These are phyloP conservation scores for Jaenimonas drosophilae DNA, from an alignment of 208 protist species.

Conservation along the genomic window DNA sequence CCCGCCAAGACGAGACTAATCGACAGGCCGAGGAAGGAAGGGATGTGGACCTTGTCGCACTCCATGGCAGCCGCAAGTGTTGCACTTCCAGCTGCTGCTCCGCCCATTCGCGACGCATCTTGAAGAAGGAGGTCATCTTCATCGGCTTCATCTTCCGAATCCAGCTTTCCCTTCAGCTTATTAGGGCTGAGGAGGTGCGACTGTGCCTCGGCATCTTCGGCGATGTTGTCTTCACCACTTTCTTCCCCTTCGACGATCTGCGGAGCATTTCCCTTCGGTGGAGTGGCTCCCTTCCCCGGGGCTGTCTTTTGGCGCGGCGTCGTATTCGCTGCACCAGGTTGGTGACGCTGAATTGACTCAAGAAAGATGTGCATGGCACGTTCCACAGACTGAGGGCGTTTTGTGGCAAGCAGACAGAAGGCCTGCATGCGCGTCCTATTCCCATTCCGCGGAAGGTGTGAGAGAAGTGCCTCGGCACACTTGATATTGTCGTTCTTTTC, in stretches of 20 bases:
- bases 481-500: slow-evolving; percentile 52
- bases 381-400: slow-evolving; percentile 43
- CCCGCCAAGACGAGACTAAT: slow-evolving; percentile 61
- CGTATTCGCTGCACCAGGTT: slow-evolving; percentile 6
- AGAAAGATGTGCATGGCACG: slow-evolving; percentile 65
- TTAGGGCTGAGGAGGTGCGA: slow-evolving; percentile 1
- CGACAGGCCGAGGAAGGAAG: slow-evolving; percentile 65
- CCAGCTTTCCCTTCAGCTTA: slow-evolving; percentile 6
- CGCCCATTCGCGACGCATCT: too few relatives aligned
- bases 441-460: slow-evolving; percentile 56
- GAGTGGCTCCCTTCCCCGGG: too few relatives aligned
- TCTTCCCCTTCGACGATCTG: too few relatives aligned
- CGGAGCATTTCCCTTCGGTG: too few relatives aligned
- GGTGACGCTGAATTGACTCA: slow-evolving; percentile 18
- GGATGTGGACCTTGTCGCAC: slow-evolving; percentile 30
- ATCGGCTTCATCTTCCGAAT: slow-evolving; percentile 13
- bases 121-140: slow-evolving; percentile 35
- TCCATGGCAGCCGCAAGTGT: slow-evolving; percentile 28
- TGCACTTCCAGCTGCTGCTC: too few relatives aligned
- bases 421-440: slow-evolving; percentile 62
- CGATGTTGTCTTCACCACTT: not conserved
- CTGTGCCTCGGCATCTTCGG: not conserved
- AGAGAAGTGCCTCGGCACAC: slow-evolving; percentile 74
- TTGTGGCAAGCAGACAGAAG: slow-evolving; percentile 65
- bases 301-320: slow-evolving; percentile 2